phyloP scores from a whole-genome alignment of 2,329 filamentous ascomycete genomes.

The Ambrosiella cleistominuta region DNA sequence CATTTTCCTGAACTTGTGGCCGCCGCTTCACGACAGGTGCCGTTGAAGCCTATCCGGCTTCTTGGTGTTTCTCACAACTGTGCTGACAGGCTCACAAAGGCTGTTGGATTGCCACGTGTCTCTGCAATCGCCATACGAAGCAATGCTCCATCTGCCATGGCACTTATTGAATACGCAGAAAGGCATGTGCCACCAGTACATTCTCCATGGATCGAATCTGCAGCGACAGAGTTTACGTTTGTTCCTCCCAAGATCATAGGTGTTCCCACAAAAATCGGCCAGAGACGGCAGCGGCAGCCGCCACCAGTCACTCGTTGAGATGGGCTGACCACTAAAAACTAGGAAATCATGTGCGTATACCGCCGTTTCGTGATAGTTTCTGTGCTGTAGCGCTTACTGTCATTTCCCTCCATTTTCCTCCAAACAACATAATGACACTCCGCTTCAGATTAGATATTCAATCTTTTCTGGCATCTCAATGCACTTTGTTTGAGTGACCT shows the following conservation, averaged over 20 bases:
- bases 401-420: too few species aligned
- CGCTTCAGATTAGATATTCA: too few species aligned
- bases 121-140: conserved; percentile 44
- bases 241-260: conserved; percentile 21
- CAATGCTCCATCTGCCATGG: conserved; percentile 37
- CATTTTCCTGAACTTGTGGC: conserved; percentile 41
- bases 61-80: conserved; percentile 44
- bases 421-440: too few species aligned
- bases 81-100: conserved; percentile 37
- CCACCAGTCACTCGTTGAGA: background rate
- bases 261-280: conserved; percentile 21
- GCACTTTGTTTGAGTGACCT: too few species aligned
- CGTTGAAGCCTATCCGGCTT: conserved; percentile 31
- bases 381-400: too few species aligned
- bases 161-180: conserved; percentile 38
- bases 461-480: too few species aligned
- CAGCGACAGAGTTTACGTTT: conserved; percentile 16
- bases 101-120: conserved; percentile 43
- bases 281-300: conserved; percentile 16
- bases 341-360: background rate
- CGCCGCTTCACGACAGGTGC: conserved; percentile 28
- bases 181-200: conserved; percentile 34
- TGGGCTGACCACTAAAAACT: background rate
- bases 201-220: conserved; percentile 32
- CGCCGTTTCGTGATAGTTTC: too few species aligned